phyloP scores from a whole-genome alignment of 306 rosid species.

The Cucurbita pepo region DNA sequence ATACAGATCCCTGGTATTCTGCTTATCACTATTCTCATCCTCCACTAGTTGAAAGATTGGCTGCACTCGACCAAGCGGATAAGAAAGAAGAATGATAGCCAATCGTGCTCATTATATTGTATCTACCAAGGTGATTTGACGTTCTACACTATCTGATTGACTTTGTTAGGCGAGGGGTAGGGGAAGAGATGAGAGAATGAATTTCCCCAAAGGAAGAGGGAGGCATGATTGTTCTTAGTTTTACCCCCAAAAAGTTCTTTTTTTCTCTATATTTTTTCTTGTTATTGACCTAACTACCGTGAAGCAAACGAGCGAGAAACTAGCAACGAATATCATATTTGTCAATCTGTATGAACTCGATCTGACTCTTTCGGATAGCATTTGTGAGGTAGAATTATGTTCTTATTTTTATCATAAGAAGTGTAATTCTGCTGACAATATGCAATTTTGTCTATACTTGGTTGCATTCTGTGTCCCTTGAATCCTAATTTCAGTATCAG shows the following conservation, averaged over 20 bases:
- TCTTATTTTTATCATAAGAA: no score
- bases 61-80: conserved; percentile 48
- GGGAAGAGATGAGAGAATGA: not conserved
- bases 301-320: not conserved
- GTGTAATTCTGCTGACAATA: not conserved
- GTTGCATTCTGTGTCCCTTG: not conserved
- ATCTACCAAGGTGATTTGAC: not conserved
- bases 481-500: not conserved
- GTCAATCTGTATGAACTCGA: not conserved
- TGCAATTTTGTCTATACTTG: not conserved
- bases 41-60: conserved; percentile 86
- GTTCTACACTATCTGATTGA: not conserved
- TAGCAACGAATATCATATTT: not conserved
- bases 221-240: not conserved
- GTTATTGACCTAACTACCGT: not conserved
- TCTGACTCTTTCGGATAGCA: not conserved
- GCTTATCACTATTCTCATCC: conserved; percentile 98
- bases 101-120: not conserved
- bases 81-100: conserved; percentile 43
- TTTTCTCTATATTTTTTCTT: not conserved
- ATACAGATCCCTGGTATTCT: conserved; percentile 95
- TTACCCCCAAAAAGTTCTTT: not conserved
- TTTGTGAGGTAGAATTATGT: not conserved
- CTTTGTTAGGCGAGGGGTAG: not conserved
- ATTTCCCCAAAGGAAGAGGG: not conserved